Base-by-base conservation (phyloP, 768 basidiomycete species). In the Boletus reticulatus region DNA sequence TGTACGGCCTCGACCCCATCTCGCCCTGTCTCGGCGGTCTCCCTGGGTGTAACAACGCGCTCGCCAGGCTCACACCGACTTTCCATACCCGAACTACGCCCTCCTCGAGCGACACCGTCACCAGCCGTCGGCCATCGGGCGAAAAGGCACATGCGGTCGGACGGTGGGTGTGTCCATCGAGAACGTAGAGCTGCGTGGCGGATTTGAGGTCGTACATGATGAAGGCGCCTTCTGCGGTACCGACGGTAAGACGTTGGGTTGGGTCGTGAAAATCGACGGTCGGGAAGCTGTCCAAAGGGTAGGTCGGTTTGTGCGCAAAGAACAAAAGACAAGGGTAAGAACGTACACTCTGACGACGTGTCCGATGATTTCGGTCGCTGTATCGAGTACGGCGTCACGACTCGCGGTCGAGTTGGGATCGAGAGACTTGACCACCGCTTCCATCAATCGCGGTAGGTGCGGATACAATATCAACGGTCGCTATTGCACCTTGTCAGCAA, bases 181-280 rank as follows among this genome's bases (percentile, higher is more conserved):
- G 83, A 0, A 99, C 91, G 65, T 98, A 99, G 14, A 98, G 77
- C 12, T 97, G 84, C 1, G 91, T 98, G 0, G 94, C 95, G 0
- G 94, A 94, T 72, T 98, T 97, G 50, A 98, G 80, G 67, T 98
- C 97, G 67, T 97, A 98, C 87, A 97, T 94, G 55, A 93, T 80
- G 50, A 94, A 85, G 0, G 94, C 94, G 0, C 96, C 97, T 73
- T 99, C 97, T 53, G 83, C 85, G 0, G 95, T 96, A 1, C 97
- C 97, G 0, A 98, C 94, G 0, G 90, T 92, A 5, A 98, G 82
- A 14, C 92, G 85, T 67, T 99, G 97, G 1, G 83, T 86, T 3
- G 80, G 75, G 75, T 85, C 86, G 63, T 98, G 90, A 68, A 99
- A 98, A 71, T 94, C 95, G n/a, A 98, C 84, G 0, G 87, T 87